These are phyloP conservation scores for Moesziomyces parantarcticus DNA, from an alignment of 1,284 basidiomycete genomes.

Conservation along the genomic window DNA sequence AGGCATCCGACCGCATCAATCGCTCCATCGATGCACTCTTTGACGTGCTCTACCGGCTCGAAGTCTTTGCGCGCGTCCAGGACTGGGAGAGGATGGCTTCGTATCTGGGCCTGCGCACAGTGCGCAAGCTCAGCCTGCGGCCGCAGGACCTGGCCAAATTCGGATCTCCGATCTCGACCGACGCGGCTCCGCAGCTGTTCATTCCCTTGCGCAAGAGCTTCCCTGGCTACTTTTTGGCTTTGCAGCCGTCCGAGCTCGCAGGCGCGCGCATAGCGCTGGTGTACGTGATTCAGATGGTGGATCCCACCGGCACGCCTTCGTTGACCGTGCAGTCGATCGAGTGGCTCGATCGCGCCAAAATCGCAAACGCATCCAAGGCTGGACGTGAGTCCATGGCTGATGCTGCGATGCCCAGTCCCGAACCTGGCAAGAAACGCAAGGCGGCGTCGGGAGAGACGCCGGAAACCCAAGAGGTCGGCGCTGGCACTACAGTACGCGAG, in stretches of 20 bases:
- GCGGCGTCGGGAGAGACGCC: background rate
- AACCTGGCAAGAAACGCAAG: conserved; percentile 31
- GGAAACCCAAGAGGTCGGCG: background rate
- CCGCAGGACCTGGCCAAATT: conserved; percentile 51
- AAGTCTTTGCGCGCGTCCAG: conserved; percentile 50
- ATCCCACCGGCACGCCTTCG: conserved; percentile 25
- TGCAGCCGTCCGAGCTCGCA: conserved; percentile 40
- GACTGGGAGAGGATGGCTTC: conserved; percentile 61
- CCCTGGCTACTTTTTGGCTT: conserved; percentile 52
- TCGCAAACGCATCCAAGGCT: conserved; percentile 16
- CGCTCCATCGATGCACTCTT: conserved; percentile 35
- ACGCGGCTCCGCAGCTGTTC: conserved; percentile 43
- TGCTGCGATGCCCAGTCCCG: conserved; percentile 1
- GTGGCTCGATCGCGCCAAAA: conserved; percentile 52
- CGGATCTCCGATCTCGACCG: conserved; percentile 25
- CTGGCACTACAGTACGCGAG: conserved; percentile 8
- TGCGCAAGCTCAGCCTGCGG: conserved; percentile 76
- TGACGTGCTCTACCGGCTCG: conserved; percentile 45
- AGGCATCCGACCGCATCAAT: conserved; percentile 52
- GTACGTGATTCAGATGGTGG: conserved; percentile 42
- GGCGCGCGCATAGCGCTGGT: conserved; percentile 45
- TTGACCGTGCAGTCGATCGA: conserved; percentile 52
- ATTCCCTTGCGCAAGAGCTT: conserved; percentile 46
- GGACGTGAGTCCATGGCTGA: background rate
- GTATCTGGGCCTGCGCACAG: conserved; percentile 72